Conservation (phyloP, 208 protist genomes). For the Angomonas desouzai region DNA sequence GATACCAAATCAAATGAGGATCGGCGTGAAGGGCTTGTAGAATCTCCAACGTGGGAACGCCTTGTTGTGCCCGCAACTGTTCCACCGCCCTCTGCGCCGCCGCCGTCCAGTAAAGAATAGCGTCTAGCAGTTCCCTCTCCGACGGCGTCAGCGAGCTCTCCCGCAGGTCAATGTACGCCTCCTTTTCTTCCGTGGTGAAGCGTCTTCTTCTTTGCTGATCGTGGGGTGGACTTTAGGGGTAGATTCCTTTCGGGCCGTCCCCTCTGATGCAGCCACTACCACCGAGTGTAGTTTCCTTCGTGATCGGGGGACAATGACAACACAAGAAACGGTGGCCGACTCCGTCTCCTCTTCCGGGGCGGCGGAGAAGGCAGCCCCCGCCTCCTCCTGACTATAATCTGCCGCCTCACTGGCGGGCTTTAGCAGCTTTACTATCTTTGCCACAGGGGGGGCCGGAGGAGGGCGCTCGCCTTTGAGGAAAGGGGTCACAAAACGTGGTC, state of each 20-base stretch:
- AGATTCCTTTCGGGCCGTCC: no score
- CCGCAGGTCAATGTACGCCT: neutral
- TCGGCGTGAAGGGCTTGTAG: neutral
- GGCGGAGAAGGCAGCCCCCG: neutral
- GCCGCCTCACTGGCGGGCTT: neutral
- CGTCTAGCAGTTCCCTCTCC: neutral
- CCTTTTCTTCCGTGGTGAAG: constrained; percentile 1
- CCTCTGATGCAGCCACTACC: no score
- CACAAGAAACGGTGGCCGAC: neutral
- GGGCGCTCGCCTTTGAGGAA: neutral
- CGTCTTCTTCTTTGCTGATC: no score
- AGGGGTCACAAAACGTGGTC: neutral
- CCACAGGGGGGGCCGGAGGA: no score
- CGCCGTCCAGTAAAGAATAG: constrained; percentile 19
- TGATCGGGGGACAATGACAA: neutral
- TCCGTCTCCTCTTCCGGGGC: neutral
- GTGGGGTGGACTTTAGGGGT: no score
- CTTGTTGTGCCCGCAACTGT: neutral
- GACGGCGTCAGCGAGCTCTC: neutral
- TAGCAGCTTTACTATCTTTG: neutral
- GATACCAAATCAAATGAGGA: neutral
- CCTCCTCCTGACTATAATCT: neutral
- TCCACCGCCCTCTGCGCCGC: constrained; percentile 10
- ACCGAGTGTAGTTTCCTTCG: neutral
- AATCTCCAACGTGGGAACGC: neutral